These are phyloP conservation scores for Xylariaceae sp. DNA, from an alignment of 2,329 filamentous ascomycete species.

Conservation along the genomic window DNA sequence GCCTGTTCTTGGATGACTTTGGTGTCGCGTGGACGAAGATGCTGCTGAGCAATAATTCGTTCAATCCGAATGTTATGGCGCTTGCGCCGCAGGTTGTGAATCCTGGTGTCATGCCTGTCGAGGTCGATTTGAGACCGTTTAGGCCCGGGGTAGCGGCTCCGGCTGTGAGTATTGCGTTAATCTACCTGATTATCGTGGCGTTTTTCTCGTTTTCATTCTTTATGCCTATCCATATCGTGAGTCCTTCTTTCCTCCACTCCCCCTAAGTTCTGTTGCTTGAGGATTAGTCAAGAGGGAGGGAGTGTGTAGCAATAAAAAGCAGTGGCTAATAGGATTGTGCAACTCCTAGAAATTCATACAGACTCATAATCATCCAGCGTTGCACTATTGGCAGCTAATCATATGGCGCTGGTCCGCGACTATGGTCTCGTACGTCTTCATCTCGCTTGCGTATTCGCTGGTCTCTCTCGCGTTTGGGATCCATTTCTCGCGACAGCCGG, in stretches of 20 bases:
- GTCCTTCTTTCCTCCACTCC: neutral
- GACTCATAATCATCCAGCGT: slow-evolving; percentile 50
- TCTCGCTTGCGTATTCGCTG: slow-evolving; percentile 61
- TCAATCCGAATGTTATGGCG: slow-evolving; percentile 27
- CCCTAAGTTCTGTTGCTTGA: neutral
- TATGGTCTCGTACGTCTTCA: slow-evolving; percentile 54
- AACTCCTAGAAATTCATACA: slow-evolving; percentile 45
- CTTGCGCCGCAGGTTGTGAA: slow-evolving; percentile 29
- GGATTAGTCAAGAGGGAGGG: too few species aligned
- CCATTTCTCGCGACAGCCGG: slow-evolving; percentile 50
- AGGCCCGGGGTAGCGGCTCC: slow-evolving; percentile 51
- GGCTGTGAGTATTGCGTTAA: slow-evolving; percentile 58
- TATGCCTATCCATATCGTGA: slow-evolving; percentile 55
- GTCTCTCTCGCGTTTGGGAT: slow-evolving; percentile 61
- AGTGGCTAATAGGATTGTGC: neutral
- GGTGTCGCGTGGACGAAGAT: slow-evolving; percentile 41
- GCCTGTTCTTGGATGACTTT: slow-evolving; percentile 44
- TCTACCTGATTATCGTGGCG: slow-evolving; percentile 64
- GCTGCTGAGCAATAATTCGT: slow-evolving; percentile 38
- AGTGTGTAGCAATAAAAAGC: too few species aligned
- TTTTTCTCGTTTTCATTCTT: slow-evolving; percentile 66
- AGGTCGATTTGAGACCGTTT: slow-evolving; percentile 57
- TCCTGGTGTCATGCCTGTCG: slow-evolving; percentile 28
- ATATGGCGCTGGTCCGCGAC: slow-evolving; percentile 56
- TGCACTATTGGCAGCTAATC: slow-evolving; percentile 55